Evolutionary conservation across 169 alveolate species (phyloP).

Genomic region (Plasmodium billcollinsi): DNA sequence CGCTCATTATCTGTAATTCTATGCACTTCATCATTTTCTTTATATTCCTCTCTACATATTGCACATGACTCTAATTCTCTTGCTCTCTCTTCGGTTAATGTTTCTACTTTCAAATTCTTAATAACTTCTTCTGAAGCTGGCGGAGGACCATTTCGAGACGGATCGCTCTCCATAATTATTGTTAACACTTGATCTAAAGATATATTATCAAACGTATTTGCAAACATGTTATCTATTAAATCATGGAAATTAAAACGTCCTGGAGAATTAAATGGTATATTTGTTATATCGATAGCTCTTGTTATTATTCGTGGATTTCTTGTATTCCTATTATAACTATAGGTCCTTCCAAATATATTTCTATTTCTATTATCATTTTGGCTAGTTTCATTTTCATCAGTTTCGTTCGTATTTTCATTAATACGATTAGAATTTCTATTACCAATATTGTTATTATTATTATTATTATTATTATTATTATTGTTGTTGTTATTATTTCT

Average conservation of each 20-base stretch:
- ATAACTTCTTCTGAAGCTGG: conserved; percentile 88
- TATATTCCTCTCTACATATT: conserved; percentile 88
- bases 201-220: conserved; percentile 79
- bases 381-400: neutral
- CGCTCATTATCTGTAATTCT: conserved; percentile 83
- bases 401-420: neutral
- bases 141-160: conserved; percentile 89
- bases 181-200: conserved; percentile 83
- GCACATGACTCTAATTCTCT: conserved; percentile 86
- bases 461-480: neutral
- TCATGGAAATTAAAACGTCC: conserved; percentile 48
- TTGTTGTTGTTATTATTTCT: conserved; percentile 3
- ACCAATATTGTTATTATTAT: neutral
- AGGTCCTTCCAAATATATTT: neutral
- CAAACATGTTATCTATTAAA: conserved; percentile 49
- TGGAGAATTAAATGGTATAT: conserved; percentile 53
- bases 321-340: conserved; percentile 1
- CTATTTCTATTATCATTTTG: neutral
- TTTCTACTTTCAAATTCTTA: conserved; percentile 82
- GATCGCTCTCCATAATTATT: conserved; percentile 88
- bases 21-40: conserved; percentile 83
- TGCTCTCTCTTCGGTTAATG: conserved; percentile 78
- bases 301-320: conserved; percentile 59
- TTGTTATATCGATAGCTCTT: conserved; percentile 65
- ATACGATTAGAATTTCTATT: neutral